Evolutionary conservation across 495 filamentous ascomycete genomes (phyloP).

Genomic region (Hypoxylon crocopeplum): DNA sequence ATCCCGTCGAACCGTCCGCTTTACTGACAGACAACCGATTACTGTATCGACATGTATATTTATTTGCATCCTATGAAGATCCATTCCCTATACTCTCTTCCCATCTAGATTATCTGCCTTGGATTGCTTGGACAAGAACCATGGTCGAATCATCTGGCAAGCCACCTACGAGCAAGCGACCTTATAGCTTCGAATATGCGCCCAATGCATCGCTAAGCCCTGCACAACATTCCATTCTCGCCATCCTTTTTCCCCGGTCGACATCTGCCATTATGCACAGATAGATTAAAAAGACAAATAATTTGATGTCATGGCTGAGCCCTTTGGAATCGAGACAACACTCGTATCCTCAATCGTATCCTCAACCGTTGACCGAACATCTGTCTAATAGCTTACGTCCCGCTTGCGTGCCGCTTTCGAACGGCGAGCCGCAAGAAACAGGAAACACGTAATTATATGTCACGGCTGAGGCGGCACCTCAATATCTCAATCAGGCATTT

Average conservation of each 20-base stretch:
- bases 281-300: slow-evolving; percentile 30
- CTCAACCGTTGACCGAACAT: slow-evolving; percentile 26
- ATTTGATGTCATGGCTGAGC: slow-evolving; percentile 15
- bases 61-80: slow-evolving; percentile 24
- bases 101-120: slow-evolving; percentile 33
- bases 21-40: slow-evolving; percentile 11
- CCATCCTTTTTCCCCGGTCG: slow-evolving; percentile 17
- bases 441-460: slow-evolving; percentile 1
- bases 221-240: slow-evolving; percentile 30
- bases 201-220: slow-evolving; percentile 34
- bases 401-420: slow-evolving; percentile 4
- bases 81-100: slow-evolving; percentile 20
- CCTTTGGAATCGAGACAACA: slow-evolving; percentile 1
- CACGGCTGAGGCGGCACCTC: slow-evolving; percentile 27
- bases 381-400: neutral
- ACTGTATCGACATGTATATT: slow-evolving; percentile 30
- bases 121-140: slow-evolving; percentile 8
- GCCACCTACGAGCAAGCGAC: neutral
- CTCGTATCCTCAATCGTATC: slow-evolving; percentile 21
- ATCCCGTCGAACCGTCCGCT: neutral
- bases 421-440: slow-evolving; percentile 13
- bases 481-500: slow-evolving; percentile 27
- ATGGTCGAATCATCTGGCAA: slow-evolving; percentile 25
- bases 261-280: slow-evolving; percentile 23
- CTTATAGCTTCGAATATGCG: slow-evolving; percentile 23